Conservation (phyloP, 2,329 filamentous ascomycete species). For the Achaetomium macrosporum region DNA sequence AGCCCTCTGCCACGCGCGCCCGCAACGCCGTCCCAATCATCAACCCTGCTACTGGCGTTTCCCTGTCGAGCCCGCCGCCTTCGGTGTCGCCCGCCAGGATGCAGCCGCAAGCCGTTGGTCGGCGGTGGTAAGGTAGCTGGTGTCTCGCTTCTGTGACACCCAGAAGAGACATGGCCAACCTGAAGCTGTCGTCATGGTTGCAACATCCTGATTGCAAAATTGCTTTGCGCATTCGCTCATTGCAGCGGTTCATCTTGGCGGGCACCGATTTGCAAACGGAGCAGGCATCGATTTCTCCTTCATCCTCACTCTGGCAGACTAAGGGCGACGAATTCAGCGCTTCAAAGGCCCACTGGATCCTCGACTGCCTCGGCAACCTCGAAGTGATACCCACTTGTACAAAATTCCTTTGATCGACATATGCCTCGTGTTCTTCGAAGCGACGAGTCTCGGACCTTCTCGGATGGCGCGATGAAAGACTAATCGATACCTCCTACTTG, state of each 20-base stretch:
- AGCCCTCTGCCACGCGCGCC: conserved; percentile 80
- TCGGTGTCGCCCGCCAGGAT: conserved; percentile 55
- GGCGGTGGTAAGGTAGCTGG: conserved; percentile 46
- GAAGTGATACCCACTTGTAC: conserved; percentile 28
- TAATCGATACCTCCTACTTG: conserved; percentile 30
- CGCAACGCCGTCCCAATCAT: conserved; percentile 97
- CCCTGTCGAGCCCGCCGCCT: conserved; percentile 81
- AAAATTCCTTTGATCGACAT: conserved; percentile 32
- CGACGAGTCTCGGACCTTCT: conserved; percentile 24
- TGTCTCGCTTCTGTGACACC: conserved; percentile 31
- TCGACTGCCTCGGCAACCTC: conserved; percentile 24
- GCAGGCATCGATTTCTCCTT: conserved; percentile 40
- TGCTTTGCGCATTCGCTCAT: conserved; percentile 34
- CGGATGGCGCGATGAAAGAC: conserved; percentile 29
- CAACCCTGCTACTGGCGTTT: conserved; percentile 85
- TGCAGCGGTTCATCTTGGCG: conserved; percentile 46
- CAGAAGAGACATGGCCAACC: conserved; percentile 29
- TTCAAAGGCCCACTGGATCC: conserved; percentile 28
- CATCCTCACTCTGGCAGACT: conserved; percentile 34
- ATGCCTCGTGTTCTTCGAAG: conserved; percentile 29
- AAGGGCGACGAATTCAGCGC: conserved; percentile 18
- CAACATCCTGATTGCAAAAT: conserved; percentile 31
- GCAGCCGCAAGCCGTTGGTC: conserved; percentile 50
- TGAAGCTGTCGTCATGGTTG: conserved; percentile 34
- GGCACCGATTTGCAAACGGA: conserved; percentile 38